These are phyloP conservation scores for Lasiodiplodia sp. DNA, from an alignment of 2,329 filamentous ascomycete species.

Conservation along the genomic window DNA sequence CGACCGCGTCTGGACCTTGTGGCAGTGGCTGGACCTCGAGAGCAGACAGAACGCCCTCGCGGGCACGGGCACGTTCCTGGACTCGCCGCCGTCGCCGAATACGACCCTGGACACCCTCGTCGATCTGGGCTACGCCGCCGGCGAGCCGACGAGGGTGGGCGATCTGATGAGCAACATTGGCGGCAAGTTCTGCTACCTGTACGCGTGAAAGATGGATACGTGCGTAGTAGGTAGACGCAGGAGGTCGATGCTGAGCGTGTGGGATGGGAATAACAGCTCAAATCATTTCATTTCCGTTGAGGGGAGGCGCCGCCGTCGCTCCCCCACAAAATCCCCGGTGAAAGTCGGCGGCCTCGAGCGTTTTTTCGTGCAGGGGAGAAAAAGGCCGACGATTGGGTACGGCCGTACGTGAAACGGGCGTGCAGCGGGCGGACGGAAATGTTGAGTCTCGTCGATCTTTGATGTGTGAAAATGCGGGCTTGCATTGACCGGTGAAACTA, in stretches of 20 bases:
- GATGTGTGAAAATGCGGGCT: not conserved
- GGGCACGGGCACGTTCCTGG: constrained; percentile 50
- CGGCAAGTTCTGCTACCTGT: constrained; percentile 57
- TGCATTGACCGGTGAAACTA: not conserved
- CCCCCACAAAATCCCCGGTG: not conserved
- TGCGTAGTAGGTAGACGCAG: not conserved
- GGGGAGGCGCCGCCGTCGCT: not conserved
- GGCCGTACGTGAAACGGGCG: not conserved
- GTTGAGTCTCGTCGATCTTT: not conserved
- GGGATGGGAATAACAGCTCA: not conserved
- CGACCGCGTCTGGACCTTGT: constrained; percentile 58
- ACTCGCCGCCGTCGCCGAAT: constrained; percentile 54
- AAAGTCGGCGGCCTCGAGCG: not conserved
- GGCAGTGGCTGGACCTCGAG: constrained; percentile 55
- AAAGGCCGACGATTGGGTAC: not conserved
- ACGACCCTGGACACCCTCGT: constrained; percentile 54
- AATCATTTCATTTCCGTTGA: not conserved
- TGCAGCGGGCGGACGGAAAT: not conserved
- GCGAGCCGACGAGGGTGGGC: constrained; percentile 37
- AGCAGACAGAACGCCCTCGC: constrained; percentile 48
- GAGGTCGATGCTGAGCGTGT: too few species aligned
- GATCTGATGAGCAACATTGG: constrained; percentile 51
- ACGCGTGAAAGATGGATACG: constrained; percentile 33
- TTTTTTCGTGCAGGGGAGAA: too few species aligned
- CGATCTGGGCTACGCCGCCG: constrained; percentile 47